These are phyloP conservation scores for Russula sp. DNA, from an alignment of 768 basidiomycete species.

Conservation along the genomic window DNA sequence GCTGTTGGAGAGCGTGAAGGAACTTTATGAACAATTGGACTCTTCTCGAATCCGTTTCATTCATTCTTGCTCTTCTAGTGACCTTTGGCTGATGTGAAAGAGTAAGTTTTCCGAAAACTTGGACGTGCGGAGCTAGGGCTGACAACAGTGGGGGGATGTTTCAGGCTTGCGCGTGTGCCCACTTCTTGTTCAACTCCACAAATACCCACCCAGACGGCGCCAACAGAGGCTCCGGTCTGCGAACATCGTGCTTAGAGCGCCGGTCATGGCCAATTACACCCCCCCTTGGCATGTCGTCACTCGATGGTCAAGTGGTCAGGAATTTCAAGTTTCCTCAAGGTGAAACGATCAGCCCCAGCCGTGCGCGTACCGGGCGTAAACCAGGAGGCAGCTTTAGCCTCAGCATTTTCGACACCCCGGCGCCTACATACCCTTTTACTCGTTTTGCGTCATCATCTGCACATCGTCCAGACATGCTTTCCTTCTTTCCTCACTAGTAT, in stretches of 20 bases:
- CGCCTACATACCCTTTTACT: neutral
- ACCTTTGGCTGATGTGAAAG: conserved; percentile 18
- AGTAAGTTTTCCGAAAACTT: conserved; percentile 14
- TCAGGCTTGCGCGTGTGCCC: conserved; percentile 14
- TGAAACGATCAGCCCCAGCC: conserved; percentile 12
- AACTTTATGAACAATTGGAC: conserved; percentile 26
- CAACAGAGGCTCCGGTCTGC: conserved; percentile 7
- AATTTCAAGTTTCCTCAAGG: conserved; percentile 17
- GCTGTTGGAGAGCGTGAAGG: conserved; percentile 31
- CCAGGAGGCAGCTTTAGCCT: conserved; percentile 21
- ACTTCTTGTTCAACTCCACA: conserved; percentile 21
- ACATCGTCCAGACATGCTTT: too few relatives aligned
- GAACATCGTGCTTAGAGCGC: conserved; percentile 20
- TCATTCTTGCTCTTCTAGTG: conserved; percentile 21
- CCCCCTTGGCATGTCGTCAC: conserved; percentile 17
- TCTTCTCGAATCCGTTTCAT: conserved; percentile 19
- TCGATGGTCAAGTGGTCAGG: conserved; percentile 15
- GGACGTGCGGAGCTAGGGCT: conserved; percentile 4
- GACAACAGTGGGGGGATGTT: conserved; percentile 17
- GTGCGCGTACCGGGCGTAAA: conserved; percentile 22
- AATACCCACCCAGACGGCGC: conserved; percentile 17
- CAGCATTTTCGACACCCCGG: neutral
- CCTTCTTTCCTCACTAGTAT: too few relatives aligned
- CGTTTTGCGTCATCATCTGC: too few relatives aligned
- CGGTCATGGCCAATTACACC: conserved; percentile 20